Evolutionary conservation across 2,329 filamentous ascomycete species (phyloP).

Genomic region (Botrytis squamosa): DNA sequence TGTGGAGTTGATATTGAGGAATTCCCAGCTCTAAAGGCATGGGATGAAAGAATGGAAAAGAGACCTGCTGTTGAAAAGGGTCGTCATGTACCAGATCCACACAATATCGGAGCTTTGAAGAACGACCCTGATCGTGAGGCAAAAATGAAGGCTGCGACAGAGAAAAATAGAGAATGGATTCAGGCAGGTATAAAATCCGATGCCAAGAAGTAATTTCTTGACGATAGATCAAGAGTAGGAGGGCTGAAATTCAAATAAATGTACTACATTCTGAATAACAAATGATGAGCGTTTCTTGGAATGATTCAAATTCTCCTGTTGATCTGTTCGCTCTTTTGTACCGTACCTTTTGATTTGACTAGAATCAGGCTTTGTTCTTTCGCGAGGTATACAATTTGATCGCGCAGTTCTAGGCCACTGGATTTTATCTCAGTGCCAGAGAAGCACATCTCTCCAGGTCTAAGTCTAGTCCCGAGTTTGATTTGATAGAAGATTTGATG

Average conservation of each 20-base stretch:
- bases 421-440: neutral
- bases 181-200: constrained; percentile 60
- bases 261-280: neutral
- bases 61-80: constrained; percentile 75
- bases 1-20: constrained; percentile 68
- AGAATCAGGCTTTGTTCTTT: neutral
- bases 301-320: neutral
- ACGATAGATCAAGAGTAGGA: neutral
- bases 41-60: constrained; percentile 69
- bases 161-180: constrained; percentile 59
- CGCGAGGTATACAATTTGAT: neutral
- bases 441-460: neutral
- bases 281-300: neutral
- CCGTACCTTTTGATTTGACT: neutral
- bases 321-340: neutral
- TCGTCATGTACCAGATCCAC: constrained; percentile 65
- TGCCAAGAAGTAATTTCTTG: constrained; percentile 31
- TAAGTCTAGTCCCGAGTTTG: neutral
- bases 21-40: constrained; percentile 73
- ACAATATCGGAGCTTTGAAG: constrained; percentile 56
- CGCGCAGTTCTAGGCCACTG: neutral
- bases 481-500: neutral
- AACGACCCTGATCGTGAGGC: constrained; percentile 43
- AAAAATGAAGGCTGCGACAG: constrained; percentile 57
- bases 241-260: no score